Base-by-base conservation (phyloP, 2,329 filamentous ascomycete genomes). In the Thelonectria blattea region DNA sequence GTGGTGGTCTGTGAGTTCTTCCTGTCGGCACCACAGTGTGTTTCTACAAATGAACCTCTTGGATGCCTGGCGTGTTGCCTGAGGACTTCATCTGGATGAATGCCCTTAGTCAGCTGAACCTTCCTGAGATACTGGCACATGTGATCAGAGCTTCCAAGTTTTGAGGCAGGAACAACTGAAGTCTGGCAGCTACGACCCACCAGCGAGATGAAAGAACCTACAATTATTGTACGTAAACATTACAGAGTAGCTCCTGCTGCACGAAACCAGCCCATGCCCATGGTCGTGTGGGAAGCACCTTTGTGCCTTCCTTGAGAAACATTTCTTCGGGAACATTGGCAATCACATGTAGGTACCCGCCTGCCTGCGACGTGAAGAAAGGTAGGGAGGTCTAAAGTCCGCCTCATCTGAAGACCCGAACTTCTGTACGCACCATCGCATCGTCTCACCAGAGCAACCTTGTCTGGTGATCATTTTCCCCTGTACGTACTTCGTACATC, bases 1-100 rank as follows among this genome's bases (percentile, higher is more conserved):
- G 56, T 59, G 51, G 42, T 47, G 54, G 49, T 50, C 39, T 47
- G 61, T 45, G 56, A 42, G 17, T 17, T 43, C n/a, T n/a, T 32
- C 45, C 22, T 55, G 39, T 8, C 9, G 10, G 18, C 48, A 63
- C 49, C 43, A 6, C 22, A 27, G 53, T 15, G 42, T 42, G 32
- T 6, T 18, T 3, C 17, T 52, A 50, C 20, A 3, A 43, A n/a
- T 3, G 7, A 15, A 7, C 32, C 32, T 34, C 34, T 12, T 14
- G 6, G 34, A 37, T 37, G 34, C 15, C 34, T 37, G 34, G 7
- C 27, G 9, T 30, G 5, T 30, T 30, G 27, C 27, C 27, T 30
- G 27, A 30, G 27, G 27, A 30, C 8, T 7, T 7, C 8, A 30
- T 30, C 8, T 9, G 27, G 5, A 30, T 30, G 27, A 24, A 4